Evolutionary conservation across 441 rosid genomes (phyloP).

Genomic region (Mallotus repandus): DNA sequence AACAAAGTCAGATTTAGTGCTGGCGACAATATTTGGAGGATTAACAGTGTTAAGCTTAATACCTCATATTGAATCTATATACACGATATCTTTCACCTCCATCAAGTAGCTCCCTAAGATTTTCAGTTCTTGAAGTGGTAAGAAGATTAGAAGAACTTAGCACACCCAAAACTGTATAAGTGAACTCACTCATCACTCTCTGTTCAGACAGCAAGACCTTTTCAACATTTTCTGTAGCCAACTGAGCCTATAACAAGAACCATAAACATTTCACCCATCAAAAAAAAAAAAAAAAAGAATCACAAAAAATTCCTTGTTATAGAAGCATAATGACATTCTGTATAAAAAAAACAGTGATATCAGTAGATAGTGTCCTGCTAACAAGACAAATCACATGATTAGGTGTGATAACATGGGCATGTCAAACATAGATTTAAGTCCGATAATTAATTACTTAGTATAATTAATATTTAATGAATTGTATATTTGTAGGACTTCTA

Average conservation of each 20-base stretch:
- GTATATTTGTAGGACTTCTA: not conserved
- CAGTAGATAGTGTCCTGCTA: not conserved
- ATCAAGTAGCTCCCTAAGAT: slow-evolving; percentile 57
- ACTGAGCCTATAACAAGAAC: slow-evolving; percentile 47
- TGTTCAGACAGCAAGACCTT: slow-evolving; percentile 54
- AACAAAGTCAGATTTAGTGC: not conserved
- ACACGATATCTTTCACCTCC: slow-evolving; percentile 51
- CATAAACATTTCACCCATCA: slow-evolving; percentile 2
- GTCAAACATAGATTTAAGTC: not conserved
- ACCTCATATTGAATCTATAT: slow-evolving; percentile 78
- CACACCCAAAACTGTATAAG: slow-evolving; percentile 65
- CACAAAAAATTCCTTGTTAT: no score
- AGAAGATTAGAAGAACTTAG: slow-evolving; percentile 58
- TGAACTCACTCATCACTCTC: slow-evolving; percentile 38
- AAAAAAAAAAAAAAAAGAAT: no score
- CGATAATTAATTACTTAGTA: not conserved
- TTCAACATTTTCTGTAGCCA: slow-evolving; percentile 47
- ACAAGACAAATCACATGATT: not conserved
- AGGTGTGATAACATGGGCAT: not conserved
- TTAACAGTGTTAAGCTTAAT: slow-evolving; percentile 19
- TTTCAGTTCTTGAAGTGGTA: slow-evolving; percentile 60
- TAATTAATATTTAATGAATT: not conserved
- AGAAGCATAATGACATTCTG: no score
- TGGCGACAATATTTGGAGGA: no score
- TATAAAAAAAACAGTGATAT: not conserved